Conservation (phyloP, 352 stramenopile genomes). For the Phytophthora meadii region DNA sequence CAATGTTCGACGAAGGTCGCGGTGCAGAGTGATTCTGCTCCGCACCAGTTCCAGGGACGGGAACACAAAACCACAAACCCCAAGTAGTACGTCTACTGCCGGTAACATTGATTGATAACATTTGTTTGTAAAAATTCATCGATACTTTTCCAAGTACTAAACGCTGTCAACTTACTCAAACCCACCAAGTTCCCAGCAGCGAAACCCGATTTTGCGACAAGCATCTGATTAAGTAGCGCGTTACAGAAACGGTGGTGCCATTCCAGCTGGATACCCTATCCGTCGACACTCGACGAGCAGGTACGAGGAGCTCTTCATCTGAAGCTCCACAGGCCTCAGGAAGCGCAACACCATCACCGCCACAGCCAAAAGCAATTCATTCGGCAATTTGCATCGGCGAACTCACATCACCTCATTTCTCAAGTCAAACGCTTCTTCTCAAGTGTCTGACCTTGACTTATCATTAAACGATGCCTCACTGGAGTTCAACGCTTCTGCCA, state of each 20-base stretch:
- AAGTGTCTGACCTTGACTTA: background rate
- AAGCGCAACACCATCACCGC: constrained; percentile 4
- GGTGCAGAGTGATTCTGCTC: no score
- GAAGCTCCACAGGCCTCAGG: background rate
- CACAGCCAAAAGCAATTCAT: background rate
- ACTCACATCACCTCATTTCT: background rate
- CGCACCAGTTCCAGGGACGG: no score
- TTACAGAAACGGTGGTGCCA: constrained; percentile 30
- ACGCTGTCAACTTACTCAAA: background rate
- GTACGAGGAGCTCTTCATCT: constrained; percentile 5
- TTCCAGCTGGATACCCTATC: constrained; percentile 11
- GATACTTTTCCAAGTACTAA: no score
- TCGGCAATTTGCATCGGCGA: background rate
- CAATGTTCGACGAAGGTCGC: background rate
- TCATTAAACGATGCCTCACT: constrained; percentile 13
- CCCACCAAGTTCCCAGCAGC: constrained; percentile 1
- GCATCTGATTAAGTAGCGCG: constrained; percentile 19
- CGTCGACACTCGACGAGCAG: constrained; percentile 1
- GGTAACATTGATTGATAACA: background rate
- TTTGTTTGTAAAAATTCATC: background rate
- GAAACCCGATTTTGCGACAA: constrained; percentile 13
- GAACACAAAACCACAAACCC: no score
- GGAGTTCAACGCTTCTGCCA: constrained; percentile 16
- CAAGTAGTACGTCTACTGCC: background rate
- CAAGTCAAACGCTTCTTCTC: no score